These are phyloP conservation scores for Clathrus columnatus DNA, from an alignment of 768 basidiomycete genomes.

Conservation along the genomic window DNA sequence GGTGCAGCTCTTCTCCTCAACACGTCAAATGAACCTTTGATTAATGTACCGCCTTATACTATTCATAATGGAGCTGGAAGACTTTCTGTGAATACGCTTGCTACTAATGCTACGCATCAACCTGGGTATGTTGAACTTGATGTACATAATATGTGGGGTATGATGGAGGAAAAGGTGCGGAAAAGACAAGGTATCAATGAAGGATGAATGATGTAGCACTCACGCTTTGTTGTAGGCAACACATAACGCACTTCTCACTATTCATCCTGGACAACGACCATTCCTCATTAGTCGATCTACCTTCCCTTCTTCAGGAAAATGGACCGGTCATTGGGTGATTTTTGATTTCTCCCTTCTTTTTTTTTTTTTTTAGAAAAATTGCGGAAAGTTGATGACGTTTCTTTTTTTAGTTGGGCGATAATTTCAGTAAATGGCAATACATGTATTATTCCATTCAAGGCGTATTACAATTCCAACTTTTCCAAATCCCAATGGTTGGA, in stretches of 20 bases:
- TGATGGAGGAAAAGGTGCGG: slow-evolving; percentile 62
- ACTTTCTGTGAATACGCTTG: slow-evolving; percentile 47
- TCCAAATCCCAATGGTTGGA: slow-evolving; percentile 78
- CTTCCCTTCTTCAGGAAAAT: slow-evolving; percentile 57
- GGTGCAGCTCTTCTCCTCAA: slow-evolving; percentile 26
- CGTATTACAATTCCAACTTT: slow-evolving; percentile 73
- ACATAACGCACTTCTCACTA: slow-evolving; percentile 43
- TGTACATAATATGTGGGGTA: slow-evolving; percentile 61
- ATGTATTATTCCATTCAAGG: slow-evolving; percentile 66
- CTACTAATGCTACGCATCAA: slow-evolving; percentile 64
- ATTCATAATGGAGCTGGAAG: slow-evolving; percentile 60
- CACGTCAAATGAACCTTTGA: slow-evolving; percentile 38
- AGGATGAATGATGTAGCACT: background rate
- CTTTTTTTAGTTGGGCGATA: slow-evolving; percentile 57
- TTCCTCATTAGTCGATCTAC: slow-evolving; percentile 67
- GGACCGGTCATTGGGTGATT: slow-evolving; percentile 65
- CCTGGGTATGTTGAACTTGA: slow-evolving; percentile 57
- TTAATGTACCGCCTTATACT: slow-evolving; percentile 55
- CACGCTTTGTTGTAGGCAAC: slow-evolving; percentile 30
- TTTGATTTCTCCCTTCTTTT: too few relatives aligned
- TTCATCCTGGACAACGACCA: slow-evolving; percentile 53
- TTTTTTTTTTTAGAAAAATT: background rate
- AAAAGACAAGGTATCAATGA: slow-evolving; percentile 23
- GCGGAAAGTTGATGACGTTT: background rate
- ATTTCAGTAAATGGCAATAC: slow-evolving; percentile 67